A percentile compares a stretch with the other conserved stretches of the same genome.
Conservation (phyloP, 768 basidiomycete species). For the Thelephora ganbajun region DNA sequence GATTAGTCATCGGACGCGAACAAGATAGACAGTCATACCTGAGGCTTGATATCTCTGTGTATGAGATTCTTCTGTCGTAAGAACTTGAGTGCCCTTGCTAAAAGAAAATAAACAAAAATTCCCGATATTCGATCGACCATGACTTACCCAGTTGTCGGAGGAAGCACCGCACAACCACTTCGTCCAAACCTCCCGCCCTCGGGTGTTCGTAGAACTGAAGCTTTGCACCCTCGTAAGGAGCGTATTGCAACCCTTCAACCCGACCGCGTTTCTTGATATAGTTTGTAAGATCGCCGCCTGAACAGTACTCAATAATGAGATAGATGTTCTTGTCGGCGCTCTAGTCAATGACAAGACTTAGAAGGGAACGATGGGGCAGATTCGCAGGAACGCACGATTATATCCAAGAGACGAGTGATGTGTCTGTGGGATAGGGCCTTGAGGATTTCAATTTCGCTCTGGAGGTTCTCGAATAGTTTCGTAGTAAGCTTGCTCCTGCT, state of each 20-base stretch:
- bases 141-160: conserved; percentile 73
- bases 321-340: conserved; percentile 72
- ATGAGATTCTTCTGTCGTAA: conserved; percentile 80
- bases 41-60: conserved; percentile 96
- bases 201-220: conserved; percentile 88
- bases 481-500: conserved; percentile 74
- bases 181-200: conserved; percentile 77
- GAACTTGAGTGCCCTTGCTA: conserved; percentile 89
- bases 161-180: conserved; percentile 84
- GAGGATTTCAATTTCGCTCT: conserved; percentile 93
- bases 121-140: background rate
- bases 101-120: background rate
- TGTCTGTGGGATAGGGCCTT: conserved; percentile 88
- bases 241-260: conserved; percentile 77
- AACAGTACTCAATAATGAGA: conserved; percentile 95
- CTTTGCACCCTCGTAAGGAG: conserved; percentile 52
- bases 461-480: conserved; percentile 95
- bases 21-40: conserved; percentile 27
- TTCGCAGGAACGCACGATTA: conserved; percentile 46
- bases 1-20: background rate
- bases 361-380: background rate
- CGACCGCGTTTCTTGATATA: conserved; percentile 98
- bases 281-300: conserved; percentile 88
- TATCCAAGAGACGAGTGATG: conserved; percentile 86
- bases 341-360: conserved; percentile 19